phyloP scores from a whole-genome alignment of 1,284 basidiomycete genomes.

The Cryptococcus amylolentus region DNA sequence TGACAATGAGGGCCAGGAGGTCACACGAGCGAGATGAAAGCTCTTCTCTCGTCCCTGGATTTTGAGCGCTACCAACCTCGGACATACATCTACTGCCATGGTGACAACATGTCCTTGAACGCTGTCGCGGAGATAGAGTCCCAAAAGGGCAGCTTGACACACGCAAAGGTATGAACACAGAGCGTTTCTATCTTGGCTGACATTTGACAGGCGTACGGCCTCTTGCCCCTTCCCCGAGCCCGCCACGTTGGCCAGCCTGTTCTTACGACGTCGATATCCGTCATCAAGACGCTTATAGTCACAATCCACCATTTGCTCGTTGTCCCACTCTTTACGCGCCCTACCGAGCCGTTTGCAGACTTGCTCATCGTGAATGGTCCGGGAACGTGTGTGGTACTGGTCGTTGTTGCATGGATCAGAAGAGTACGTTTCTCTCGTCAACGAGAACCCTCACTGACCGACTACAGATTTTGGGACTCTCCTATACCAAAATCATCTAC shows the following conservation, averaged over 20 bases:
- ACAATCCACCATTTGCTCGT: conserved; percentile 61
- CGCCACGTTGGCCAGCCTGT: conserved; percentile 76
- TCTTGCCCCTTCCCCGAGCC: conserved; percentile 76
- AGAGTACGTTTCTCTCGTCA: conserved; percentile 62
- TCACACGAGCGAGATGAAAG: conserved; percentile 85
- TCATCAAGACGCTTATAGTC: conserved; percentile 59
- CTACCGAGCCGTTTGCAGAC: conserved; percentile 60
- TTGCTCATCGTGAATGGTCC: conserved; percentile 89
- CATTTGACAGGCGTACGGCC: conserved; percentile 23
- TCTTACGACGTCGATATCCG: conserved; percentile 64
- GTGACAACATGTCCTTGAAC: conserved; percentile 61
- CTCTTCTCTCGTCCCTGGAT: conserved; percentile 72
- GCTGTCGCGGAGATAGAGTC: conserved; percentile 59
- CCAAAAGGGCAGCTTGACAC: conserved; percentile 28
- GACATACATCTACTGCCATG: conserved; percentile 77
- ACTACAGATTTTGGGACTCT: conserved; percentile 67
- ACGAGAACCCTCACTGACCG: not conserved
- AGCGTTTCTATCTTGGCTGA: not conserved
- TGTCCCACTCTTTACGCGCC: conserved; percentile 49
- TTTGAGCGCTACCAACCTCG: conserved; percentile 70
- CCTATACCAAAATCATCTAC: conserved; percentile 75
- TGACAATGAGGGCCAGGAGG: conserved; percentile 61
- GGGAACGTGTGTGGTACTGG: conserved; percentile 85
- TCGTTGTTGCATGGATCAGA: conserved; percentile 66
- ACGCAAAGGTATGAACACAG: not conserved